These are phyloP conservation scores for Boletus barrowsii DNA, from an alignment of 768 basidiomycete genomes.

Conservation along the genomic window DNA sequence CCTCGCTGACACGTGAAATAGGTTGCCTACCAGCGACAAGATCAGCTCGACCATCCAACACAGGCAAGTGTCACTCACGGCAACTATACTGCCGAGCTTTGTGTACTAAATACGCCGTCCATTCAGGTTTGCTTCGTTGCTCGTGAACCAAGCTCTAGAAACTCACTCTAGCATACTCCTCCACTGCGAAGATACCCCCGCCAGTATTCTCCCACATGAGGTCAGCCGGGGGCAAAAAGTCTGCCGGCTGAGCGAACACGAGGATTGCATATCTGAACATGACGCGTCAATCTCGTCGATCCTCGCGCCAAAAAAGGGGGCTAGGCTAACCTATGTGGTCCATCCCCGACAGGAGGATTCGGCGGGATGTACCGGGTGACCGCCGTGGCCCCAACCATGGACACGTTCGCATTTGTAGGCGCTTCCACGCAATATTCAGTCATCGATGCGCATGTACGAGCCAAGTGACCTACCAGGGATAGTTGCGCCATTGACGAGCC, in stretches of 20 bases:
- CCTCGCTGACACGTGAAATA: constrained; percentile 78
- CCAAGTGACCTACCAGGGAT: constrained; percentile 38
- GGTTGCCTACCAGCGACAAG: constrained; percentile 43
- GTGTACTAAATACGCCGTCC: constrained; percentile 36
- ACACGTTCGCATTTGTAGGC: constrained; percentile 35
- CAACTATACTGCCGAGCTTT: constrained; percentile 57
- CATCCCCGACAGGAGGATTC: constrained; percentile 62
- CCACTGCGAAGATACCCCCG: constrained; percentile 55
- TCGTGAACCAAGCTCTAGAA: neutral
- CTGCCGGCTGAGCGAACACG: constrained; percentile 59
- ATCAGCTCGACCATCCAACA: neutral
- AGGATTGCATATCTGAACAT: constrained; percentile 61
- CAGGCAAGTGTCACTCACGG: constrained; percentile 39
- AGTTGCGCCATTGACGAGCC: constrained; percentile 70
- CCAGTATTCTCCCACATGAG: constrained; percentile 48
- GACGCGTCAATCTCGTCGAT: neutral
- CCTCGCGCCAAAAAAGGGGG: neutral
- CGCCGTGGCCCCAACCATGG: constrained; percentile 40
- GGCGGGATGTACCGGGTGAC: constrained; percentile 74
- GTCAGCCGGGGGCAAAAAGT: constrained; percentile 59
- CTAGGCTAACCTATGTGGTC: constrained; percentile 65
- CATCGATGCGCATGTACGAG: neutral
- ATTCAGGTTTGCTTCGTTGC: neutral
- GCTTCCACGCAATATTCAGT: neutral
- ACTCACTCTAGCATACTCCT: constrained; percentile 53